These are phyloP conservation scores for Selenicereus undatus DNA, from an alignment of 148 eudicot genomes.

Conservation along the genomic window DNA sequence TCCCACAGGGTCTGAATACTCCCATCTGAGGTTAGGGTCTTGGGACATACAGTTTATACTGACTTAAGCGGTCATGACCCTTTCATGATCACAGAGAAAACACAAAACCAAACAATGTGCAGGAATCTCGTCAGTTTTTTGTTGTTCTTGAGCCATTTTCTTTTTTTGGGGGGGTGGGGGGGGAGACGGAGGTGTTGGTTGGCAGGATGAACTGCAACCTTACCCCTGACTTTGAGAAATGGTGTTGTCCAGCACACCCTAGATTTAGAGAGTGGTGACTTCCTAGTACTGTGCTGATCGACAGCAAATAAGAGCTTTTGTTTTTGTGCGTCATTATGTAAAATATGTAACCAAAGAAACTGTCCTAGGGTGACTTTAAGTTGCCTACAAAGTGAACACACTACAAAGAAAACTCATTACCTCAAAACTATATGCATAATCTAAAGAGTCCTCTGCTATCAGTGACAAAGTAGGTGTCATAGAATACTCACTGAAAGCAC, in stretches of 20 bases:
- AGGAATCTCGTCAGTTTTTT: no score
- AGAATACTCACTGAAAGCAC: conserved; percentile 56
- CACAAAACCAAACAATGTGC: no score
- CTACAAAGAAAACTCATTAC: neutral
- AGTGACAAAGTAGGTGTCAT: neutral
- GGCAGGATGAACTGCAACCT: neutral
- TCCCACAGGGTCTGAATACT: neutral
- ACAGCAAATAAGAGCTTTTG: neutral
- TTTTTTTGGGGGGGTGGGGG: neutral
- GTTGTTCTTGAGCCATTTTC: no score
- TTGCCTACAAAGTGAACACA: neutral
- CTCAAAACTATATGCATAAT: neutral
- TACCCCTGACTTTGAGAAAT: neutral
- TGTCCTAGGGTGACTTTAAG: neutral
- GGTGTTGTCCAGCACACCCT: neutral
- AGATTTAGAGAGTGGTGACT: neutral
- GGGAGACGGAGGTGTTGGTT: neutral
- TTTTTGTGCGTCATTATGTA: neutral
- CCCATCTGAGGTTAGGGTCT: neutral
- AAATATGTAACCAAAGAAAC: neutral
- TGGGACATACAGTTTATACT: no score
- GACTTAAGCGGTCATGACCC: no score
- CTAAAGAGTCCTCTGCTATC: neutral
- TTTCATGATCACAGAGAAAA: no score
- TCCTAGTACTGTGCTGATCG: neutral